Conservation (phyloP, 768 basidiomycete species). For the Pisolithus albus region DNA sequence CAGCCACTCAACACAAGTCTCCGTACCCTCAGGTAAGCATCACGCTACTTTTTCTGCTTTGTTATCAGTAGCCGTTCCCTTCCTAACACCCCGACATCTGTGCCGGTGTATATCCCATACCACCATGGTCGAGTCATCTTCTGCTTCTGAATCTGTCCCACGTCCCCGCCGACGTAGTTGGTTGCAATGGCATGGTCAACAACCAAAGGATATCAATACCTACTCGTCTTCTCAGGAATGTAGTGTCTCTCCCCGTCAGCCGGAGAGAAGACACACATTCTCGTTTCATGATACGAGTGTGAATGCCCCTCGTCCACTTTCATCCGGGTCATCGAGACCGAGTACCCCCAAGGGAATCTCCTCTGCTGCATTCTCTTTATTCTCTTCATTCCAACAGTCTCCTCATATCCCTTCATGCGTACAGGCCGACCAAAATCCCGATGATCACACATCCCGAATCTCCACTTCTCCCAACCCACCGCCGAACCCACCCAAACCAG, state of each 20-base stretch:
- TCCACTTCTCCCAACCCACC: constrained; percentile 16
- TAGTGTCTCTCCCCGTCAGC: constrained; percentile 12
- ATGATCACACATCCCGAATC: constrained; percentile 6
- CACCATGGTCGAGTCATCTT: constrained; percentile 18
- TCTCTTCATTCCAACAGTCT: constrained; percentile 20
- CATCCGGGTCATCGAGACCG: constrained; percentile 12
- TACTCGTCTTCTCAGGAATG: constrained; percentile 9
- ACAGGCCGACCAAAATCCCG: constrained; percentile 13
- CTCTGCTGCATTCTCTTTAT: constrained; percentile 17
- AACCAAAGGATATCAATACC: constrained; percentile 15
- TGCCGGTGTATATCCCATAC: constrained; percentile 2
- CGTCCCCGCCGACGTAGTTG: constrained; percentile 22
- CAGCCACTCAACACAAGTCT: constrained; percentile 23
- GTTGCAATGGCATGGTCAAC: constrained; percentile 22
- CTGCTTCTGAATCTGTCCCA: neutral
- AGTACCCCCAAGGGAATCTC: constrained; percentile 19
- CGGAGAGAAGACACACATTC: constrained; percentile 6
- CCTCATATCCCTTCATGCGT: constrained; percentile 12
- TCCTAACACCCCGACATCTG: neutral
- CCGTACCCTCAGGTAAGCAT: constrained; percentile 27
- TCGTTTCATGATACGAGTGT: neutral
- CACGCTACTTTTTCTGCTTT: constrained; percentile 10
- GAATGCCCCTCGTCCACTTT: neutral
- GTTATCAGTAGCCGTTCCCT: constrained; percentile 2
- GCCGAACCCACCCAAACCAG: constrained; percentile 30